These are phyloP conservation scores for Cornus florida DNA, from an alignment of 148 eudicot species.

Conservation along the genomic window DNA sequence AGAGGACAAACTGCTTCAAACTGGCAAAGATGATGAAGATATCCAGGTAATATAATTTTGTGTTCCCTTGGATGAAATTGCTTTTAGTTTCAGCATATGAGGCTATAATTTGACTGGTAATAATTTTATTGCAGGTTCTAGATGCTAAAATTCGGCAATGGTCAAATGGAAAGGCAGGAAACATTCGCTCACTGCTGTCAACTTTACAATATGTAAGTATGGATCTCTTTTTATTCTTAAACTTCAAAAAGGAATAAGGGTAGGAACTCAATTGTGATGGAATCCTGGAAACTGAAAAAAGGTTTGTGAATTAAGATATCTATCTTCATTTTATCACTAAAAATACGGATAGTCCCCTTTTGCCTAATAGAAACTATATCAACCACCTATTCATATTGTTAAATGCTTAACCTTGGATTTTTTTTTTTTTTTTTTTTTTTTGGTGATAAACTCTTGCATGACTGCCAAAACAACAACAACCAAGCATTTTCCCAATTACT, in stretches of 20 bases:
- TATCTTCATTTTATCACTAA: not conserved
- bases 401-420: no score
- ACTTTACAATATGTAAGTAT: conserved; percentile 91
- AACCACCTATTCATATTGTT: no score
- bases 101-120: not conserved
- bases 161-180: conserved; percentile 90
- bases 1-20: conserved; percentile 21
- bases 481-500: no score
- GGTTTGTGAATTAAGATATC: no score
- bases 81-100: conserved; percentile 9
- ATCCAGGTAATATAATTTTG: conserved; percentile 37
- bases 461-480: no score
- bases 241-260: not conserved
- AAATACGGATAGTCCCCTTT: no score
- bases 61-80: not conserved
- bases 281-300: no score
- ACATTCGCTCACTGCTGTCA: conserved; percentile 82
- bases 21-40: conserved; percentile 36
- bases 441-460: no score
- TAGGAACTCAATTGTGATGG: not conserved
- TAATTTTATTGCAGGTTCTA: conserved; percentile 37
- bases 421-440: no score
- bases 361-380: no score
- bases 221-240: conserved; percentile 13
- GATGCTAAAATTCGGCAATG: conserved; percentile 66